phyloP scores from a whole-genome alignment of 2,329 filamentous ascomycete genomes.

The Cladophialophora bantiana region DNA sequence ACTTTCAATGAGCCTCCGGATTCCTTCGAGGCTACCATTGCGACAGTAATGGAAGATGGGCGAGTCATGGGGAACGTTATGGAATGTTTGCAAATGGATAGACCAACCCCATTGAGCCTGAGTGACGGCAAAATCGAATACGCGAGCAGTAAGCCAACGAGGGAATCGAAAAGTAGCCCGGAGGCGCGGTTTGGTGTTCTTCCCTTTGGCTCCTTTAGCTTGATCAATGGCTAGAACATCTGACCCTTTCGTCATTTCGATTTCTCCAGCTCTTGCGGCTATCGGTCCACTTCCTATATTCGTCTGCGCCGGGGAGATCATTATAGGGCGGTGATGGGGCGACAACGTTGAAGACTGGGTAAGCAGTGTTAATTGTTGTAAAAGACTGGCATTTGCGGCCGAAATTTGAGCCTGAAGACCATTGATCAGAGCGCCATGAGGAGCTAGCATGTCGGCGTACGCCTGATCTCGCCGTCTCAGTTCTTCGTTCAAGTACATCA shows the following conservation, averaged over 20 bases:
- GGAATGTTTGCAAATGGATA: not conserved
- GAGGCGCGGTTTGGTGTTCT: constrained; percentile 6
- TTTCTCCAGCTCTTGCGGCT: not conserved
- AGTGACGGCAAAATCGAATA: constrained; percentile 2
- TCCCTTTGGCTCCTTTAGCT: not conserved
- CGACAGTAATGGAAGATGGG: not conserved
- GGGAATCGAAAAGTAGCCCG: not conserved
- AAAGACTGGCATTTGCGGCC: not conserved
- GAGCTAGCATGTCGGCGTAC: not conserved
- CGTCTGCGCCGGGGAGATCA: not conserved
- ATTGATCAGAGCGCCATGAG: constrained; percentile 1
- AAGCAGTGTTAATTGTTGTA: constrained; percentile 3
- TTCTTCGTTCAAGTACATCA: constrained; percentile 12
- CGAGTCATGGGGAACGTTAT: not conserved
- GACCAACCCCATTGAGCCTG: constrained; percentile 9
- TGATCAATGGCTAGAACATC: not conserved
- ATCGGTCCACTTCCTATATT: not conserved
- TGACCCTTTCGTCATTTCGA: not conserved
- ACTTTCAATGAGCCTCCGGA: constrained; percentile 4
- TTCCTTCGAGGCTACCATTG: not conserved
- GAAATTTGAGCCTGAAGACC: constrained; percentile 4
- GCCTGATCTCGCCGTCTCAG: constrained; percentile 2
- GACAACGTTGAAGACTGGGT: not conserved
- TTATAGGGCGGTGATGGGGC: not conserved
- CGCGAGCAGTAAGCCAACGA: not conserved